Conservation (phyloP, 2,329 filamentous ascomycete species). For the Orbilia ellipsospora region DNA sequence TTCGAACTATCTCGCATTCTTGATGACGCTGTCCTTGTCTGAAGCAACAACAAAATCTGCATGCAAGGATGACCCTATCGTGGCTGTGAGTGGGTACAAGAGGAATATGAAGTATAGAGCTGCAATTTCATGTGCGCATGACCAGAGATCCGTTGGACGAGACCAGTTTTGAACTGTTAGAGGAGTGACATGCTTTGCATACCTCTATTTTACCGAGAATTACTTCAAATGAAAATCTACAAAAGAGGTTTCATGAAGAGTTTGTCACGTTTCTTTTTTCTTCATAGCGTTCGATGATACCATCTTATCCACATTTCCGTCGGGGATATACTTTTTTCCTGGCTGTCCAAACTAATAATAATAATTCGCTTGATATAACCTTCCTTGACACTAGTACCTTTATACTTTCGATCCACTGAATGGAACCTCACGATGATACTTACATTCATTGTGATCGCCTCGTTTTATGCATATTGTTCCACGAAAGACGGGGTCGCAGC, state of each 20-base stretch:
- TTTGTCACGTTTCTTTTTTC: slow-evolving; percentile 42
- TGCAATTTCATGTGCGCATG: slow-evolving; percentile 45
- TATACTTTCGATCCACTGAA: no score
- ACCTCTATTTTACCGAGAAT: slow-evolving; percentile 31
- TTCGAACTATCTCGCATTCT: slow-evolving; percentile 16
- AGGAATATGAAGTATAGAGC: slow-evolving; percentile 22
- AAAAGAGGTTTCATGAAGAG: slow-evolving; percentile 16
- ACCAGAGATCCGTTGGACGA: slow-evolving; percentile 50
- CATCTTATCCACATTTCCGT: slow-evolving; percentile 6
- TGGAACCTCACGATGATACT: background rate
- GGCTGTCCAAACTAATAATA: background rate
- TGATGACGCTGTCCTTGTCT: slow-evolving; percentile 37
- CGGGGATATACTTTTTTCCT: slow-evolving; percentile 43
- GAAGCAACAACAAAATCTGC: slow-evolving; percentile 27
- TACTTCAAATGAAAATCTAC: slow-evolving; percentile 23
- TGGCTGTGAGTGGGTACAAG: slow-evolving; percentile 7
- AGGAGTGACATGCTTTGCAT: slow-evolving; percentile 18
- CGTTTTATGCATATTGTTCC: slow-evolving; percentile 45
- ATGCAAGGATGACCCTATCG: slow-evolving; percentile 31
- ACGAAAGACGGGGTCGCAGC: slow-evolving; percentile 15
- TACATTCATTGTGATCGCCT: slow-evolving; percentile 32
- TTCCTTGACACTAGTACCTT: background rate
- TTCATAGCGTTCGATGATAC: slow-evolving; percentile 11
- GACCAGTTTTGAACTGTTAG: slow-evolving; percentile 8
- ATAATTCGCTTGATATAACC: slow-evolving; percentile 8